A percentile compares a stretch with the other conserved stretches of the same genome.
Conservation (phyloP, 768 basidiomycete genomes). For the Asterophora parasitica region DNA sequence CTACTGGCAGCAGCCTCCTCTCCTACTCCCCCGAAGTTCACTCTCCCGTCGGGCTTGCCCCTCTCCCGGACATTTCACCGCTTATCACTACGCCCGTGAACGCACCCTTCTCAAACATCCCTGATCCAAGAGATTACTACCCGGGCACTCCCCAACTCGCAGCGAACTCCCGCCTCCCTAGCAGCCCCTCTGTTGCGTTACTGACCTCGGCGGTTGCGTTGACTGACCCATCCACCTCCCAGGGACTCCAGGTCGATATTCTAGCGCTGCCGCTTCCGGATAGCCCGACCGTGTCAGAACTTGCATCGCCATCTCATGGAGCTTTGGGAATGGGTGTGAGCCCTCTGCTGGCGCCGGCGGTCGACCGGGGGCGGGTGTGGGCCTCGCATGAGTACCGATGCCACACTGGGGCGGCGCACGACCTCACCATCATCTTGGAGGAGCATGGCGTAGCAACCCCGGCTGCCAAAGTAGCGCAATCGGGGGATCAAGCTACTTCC, state of each 20-base stretch:
- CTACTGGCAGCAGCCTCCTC: background rate
- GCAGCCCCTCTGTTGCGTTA: slow-evolving; percentile 1
- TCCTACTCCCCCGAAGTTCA: slow-evolving; percentile 27
- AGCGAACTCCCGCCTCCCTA: background rate
- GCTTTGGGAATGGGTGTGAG: background rate
- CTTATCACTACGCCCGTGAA: slow-evolving; percentile 30
- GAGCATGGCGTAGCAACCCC: background rate
- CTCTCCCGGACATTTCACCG: slow-evolving; percentile 30
- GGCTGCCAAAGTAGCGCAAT: background rate
- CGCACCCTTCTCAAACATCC: background rate
- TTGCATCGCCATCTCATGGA: background rate
- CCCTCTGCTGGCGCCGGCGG: background rate
- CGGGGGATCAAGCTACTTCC: background rate
- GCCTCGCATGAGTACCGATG: background rate
- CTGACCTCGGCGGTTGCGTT: background rate
- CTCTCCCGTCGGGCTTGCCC: slow-evolving; percentile 31
- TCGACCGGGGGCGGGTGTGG: background rate
- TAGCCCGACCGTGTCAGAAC: slow-evolving; percentile 2
- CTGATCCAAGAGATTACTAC: background rate
- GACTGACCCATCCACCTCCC: background rate
- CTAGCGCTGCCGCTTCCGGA: background rate
- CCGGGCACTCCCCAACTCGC: slow-evolving; percentile 2
- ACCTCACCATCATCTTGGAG: background rate
- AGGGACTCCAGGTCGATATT: background rate
- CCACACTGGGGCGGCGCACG: background rate